Percentiles rank a stretch among this genome's conserved stretches.
These are phyloP conservation scores for Scheffersomyces cryptocercus DNA, from an alignment of 1,139 yeast species.

Conservation along the genomic window DNA sequence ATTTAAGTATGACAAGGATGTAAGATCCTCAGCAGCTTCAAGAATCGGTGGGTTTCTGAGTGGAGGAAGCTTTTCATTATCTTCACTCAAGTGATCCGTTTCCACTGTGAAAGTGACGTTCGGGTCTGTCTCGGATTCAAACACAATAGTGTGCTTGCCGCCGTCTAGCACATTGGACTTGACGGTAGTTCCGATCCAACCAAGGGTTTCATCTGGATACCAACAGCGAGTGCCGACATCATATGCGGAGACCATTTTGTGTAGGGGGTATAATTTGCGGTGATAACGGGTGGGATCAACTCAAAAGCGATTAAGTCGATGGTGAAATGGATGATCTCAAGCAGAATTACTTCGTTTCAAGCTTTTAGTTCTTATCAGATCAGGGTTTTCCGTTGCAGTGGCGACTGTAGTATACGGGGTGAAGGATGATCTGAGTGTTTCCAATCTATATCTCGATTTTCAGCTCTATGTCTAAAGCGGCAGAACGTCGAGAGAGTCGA, in stretches of 20 bases:
- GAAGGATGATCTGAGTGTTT: too few species aligned
- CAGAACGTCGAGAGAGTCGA: too few species aligned
- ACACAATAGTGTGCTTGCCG: slow-evolving; percentile 56
- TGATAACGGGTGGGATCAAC: too few species aligned
- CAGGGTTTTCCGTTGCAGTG: too few species aligned
- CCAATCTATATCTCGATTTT: too few species aligned
- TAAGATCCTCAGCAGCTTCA: slow-evolving; percentile 93
- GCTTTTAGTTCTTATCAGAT: too few species aligned
- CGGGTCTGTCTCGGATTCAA: slow-evolving; percentile 63
- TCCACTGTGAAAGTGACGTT: slow-evolving; percentile 51
- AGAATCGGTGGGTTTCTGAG: slow-evolving; percentile 91
- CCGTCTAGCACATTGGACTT: slow-evolving; percentile 50
- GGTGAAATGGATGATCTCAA: too few species aligned
- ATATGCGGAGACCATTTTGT: slow-evolving; percentile 26
- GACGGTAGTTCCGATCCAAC: slow-evolving; percentile 92
- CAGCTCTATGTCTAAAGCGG: too few species aligned
- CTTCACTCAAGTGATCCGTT: slow-evolving; percentile 50
- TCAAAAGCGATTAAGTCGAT: too few species aligned
- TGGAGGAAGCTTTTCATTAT: slow-evolving; percentile 65
- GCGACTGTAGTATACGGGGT: too few species aligned
- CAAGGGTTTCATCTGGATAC: slow-evolving; percentile 85
- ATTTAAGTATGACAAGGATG: slow-evolving; percentile 86
- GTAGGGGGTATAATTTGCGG: not conserved
- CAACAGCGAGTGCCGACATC: slow-evolving; percentile 76
- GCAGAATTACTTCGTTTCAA: too few species aligned